These are phyloP conservation scores for Nectriaceae sp. DNA, from an alignment of 2,329 filamentous ascomycete genomes.

Conservation along the genomic window DNA sequence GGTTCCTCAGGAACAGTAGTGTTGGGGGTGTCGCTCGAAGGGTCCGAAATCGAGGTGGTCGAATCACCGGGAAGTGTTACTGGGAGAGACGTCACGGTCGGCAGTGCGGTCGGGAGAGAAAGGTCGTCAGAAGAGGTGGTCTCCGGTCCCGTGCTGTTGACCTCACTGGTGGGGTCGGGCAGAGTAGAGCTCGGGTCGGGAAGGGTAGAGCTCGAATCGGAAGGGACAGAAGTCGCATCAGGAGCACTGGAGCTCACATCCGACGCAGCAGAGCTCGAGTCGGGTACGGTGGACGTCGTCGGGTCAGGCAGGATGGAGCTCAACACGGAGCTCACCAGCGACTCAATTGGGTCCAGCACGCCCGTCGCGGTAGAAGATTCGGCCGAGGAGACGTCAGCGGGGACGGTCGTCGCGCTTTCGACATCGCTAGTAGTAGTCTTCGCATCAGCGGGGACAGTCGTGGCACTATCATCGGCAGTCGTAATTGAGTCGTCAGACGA, in stretches of 20 bases:
- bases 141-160: background rate
- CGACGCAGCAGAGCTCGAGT: no score
- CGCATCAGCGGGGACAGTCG: background rate
- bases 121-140: background rate
- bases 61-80: no score
- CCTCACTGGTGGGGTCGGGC: background rate
- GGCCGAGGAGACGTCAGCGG: background rate
- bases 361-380: slow-evolving; percentile 14
- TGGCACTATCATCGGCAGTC: background rate
- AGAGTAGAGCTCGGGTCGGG: background rate
- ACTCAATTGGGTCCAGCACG: slow-evolving; percentile 22
- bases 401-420: background rate
- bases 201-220: no score
- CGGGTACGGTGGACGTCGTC: slow-evolving; percentile 1
- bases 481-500: no score
- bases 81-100: slow-evolving; percentile 6
- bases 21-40: background rate
- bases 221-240: no score
- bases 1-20: background rate
- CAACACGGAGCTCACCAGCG: slow-evolving; percentile 9
- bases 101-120: background rate
- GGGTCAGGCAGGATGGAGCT: slow-evolving; percentile 15
- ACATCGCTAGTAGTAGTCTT: background rate
- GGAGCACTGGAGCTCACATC: no score
- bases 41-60: no score